Evolutionary conservation across 345 rosid species (phyloP).

Genomic region (Dimocarpus longan): DNA sequence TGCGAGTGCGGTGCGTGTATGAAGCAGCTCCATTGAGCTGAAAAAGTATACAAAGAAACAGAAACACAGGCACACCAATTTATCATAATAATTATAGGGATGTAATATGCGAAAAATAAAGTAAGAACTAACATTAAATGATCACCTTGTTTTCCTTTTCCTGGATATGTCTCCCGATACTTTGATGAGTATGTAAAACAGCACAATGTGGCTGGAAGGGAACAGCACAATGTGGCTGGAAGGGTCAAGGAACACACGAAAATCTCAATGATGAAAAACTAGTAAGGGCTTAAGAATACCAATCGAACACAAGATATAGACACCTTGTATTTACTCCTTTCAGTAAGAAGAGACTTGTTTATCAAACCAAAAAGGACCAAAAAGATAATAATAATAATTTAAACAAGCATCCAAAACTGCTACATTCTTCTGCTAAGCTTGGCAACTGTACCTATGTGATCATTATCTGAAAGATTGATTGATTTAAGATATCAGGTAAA

Average conservation of each 20-base stretch:
- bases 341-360: too few species aligned
- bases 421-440: too few species aligned
- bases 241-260: not conserved
- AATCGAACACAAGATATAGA: too few species aligned
- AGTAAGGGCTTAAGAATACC: not conserved
- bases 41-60: not conserved
- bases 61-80: not conserved
- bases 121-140: not conserved
- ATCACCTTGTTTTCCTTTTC: conserved; percentile 9
- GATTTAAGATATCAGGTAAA: too few species aligned
- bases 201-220: not conserved
- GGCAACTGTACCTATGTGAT: too few species aligned
- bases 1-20: conserved; percentile 22
- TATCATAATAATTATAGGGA: not conserved
- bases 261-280: not conserved
- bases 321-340: too few species aligned
- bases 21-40: conserved; percentile 37
- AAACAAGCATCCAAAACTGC: too few species aligned
- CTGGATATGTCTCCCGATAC: not conserved
- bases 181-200: not conserved
- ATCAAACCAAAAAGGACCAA: too few species aligned
- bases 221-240: not conserved
- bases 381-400: too few species aligned
- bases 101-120: not conserved
- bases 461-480: too few species aligned